A percentile compares a stretch with the other conserved stretches of the same genome.
Evolutionary conservation across 2,329 filamentous ascomycete genomes (phyloP).

Genomic region (Pseudomassariella vexata): DNA sequence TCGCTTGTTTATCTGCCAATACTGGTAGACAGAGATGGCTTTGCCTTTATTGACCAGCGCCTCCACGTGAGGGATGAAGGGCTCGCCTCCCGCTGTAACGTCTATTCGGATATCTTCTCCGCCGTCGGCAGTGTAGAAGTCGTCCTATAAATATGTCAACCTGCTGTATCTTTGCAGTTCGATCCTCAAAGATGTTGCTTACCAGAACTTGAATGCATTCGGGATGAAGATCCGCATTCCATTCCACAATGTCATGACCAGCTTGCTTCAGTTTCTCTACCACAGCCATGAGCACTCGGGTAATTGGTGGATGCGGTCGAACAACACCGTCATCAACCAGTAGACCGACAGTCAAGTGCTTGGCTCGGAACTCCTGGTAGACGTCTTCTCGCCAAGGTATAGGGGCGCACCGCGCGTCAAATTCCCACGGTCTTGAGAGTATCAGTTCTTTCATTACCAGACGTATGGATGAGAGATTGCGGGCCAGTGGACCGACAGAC

Average conservation of each 20-base stretch:
- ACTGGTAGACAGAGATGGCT: constrained; percentile 56
- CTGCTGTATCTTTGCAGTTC: too few species aligned
- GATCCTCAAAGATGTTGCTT: too few species aligned
- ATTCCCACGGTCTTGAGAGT: constrained; percentile 42
- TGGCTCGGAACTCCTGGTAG: too few species aligned
- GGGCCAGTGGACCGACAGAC: constrained; percentile 53
- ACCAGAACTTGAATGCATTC: constrained; percentile 54
- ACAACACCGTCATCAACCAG: constrained; percentile 43
- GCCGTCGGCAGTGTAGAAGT: constrained; percentile 57
- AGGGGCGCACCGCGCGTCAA: constrained; percentile 47
- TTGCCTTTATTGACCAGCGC: constrained; percentile 39
- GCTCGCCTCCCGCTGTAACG: constrained; percentile 44
- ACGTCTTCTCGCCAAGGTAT: constrained; percentile 45
- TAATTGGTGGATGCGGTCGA: constrained; percentile 46
- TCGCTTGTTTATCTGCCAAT: constrained; percentile 60
- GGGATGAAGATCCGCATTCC: constrained; percentile 44
- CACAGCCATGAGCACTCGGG: constrained; percentile 34
- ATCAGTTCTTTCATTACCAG: constrained; percentile 42
- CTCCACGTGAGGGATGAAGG: constrained; percentile 44
- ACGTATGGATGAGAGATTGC: constrained; percentile 43
- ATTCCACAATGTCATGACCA: constrained; percentile 50
- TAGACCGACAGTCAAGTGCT: constrained; percentile 34
- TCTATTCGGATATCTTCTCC: constrained; percentile 56
- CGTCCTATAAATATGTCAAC: constrained; percentile 29
- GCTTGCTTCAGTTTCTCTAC: constrained; percentile 31